These are phyloP conservation scores for Wickerhamomyces pijperi DNA, from an alignment of 805 yeast species.

Conservation along the genomic window DNA sequence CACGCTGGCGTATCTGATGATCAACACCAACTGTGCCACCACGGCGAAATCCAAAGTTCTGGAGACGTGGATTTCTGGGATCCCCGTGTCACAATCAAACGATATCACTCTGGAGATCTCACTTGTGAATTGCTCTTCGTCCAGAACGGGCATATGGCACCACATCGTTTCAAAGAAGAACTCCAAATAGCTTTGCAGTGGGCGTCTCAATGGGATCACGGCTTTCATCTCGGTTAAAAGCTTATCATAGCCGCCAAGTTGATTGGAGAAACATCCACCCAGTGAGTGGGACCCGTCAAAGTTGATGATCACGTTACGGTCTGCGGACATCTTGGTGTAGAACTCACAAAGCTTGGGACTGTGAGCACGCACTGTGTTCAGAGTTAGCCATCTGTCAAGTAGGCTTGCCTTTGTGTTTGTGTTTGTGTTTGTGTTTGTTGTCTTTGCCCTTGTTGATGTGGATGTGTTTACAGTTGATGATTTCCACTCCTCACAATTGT, in stretches of 20 bases:
- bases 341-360: slow-evolving; percentile 5
- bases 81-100: slow-evolving; percentile 20
- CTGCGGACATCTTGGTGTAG: slow-evolving; percentile 1
- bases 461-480: too few species aligned
- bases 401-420: slow-evolving; percentile 8
- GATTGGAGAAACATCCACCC: too few species aligned
- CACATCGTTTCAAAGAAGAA: slow-evolving; percentile 32
- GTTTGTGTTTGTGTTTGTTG: too few species aligned
- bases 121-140: slow-evolving; percentile 23
- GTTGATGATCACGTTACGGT: slow-evolving; percentile 2
- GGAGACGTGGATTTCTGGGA: slow-evolving; percentile 19
- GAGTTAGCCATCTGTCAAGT: slow-evolving; percentile 12
- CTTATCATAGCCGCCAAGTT: slow-evolving; percentile 2
- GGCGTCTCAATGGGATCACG: slow-evolving; percentile 25
- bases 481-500: slow-evolving; percentile 6
- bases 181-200: slow-evolving; percentile 15
- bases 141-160: slow-evolving; percentile 34
- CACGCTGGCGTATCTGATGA: slow-evolving; percentile 30
- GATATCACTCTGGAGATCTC: slow-evolving; percentile 25
- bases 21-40: slow-evolving; percentile 27
- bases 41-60: slow-evolving; percentile 28
- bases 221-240: slow-evolving; percentile 21
- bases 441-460: too few species aligned
- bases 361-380: slow-evolving; percentile 7
- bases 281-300: too few species aligned